These are phyloP conservation scores for Fraxinus floribunda DNA, from an alignment of 305 asterid species.

Conservation along the genomic window DNA sequence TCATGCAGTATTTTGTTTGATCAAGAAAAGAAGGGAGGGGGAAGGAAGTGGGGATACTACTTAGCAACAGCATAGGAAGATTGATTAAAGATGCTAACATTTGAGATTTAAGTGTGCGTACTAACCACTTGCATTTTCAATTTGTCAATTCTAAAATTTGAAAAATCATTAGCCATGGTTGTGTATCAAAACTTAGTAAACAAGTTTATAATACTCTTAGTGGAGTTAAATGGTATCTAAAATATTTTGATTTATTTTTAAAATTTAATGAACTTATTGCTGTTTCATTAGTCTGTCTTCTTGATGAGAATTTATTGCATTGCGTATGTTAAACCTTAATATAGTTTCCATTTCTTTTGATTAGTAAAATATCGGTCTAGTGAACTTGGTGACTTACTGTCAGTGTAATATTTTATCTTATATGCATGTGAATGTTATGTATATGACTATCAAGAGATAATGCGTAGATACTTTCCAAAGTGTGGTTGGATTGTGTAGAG, in stretches of 20 bases:
- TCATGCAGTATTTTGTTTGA: not conserved
- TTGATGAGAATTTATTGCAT: not conserved
- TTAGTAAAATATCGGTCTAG: not conserved
- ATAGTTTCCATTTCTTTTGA: not conserved
- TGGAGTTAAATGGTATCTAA: not conserved
- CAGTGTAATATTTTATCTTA: not conserved
- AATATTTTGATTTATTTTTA: not conserved
- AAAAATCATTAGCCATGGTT: not conserved
- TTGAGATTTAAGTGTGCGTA: not conserved
- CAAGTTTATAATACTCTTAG: not conserved
- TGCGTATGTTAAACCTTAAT: not conserved
- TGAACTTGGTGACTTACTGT: not conserved
- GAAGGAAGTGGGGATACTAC: not conserved
- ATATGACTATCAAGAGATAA: not conserved
- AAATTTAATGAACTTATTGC: not conserved
- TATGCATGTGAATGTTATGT: not conserved
- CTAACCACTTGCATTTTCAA: not conserved
- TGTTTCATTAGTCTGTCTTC: not conserved
- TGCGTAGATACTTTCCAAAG: not conserved
- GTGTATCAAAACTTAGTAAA: not conserved
- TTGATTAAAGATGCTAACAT: not conserved
- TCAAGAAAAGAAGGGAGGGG: not conserved
- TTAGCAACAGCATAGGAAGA: not conserved
- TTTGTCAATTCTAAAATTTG: not conserved
- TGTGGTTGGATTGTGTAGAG: not conserved